These are phyloP conservation scores for Blastocrithidia nonstop DNA, from an alignment of 208 protist genomes.

Conservation along the genomic window DNA sequence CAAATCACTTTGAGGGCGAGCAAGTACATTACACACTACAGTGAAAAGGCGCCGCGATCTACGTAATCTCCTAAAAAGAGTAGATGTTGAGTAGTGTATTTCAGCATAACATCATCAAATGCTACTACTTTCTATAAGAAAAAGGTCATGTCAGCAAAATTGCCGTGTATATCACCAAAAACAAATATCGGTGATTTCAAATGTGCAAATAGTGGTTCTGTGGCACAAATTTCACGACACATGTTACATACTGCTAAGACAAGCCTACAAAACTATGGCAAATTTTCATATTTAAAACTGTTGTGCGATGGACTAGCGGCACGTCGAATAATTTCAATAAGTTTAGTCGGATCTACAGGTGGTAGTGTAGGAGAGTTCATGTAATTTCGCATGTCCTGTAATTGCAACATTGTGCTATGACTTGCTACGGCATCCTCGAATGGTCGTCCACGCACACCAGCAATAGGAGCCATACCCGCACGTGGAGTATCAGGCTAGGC, in stretches of 20 bases:
- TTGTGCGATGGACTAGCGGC: conserved; percentile 55
- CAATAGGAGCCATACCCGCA: conserved; percentile 26
- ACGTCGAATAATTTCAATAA: conserved; percentile 75
- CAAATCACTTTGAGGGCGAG: conserved; percentile 81
- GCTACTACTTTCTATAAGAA: conserved; percentile 80
- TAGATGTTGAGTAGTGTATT: conserved; percentile 84
- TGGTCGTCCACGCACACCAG: conserved; percentile 14
- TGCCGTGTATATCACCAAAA: conserved; percentile 89
- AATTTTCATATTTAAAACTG: conserved; percentile 70
- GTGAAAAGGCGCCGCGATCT: conserved; percentile 88
- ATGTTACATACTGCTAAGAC: conserved; percentile 73
- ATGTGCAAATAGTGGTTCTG: conserved; percentile 77
- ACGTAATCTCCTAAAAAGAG: conserved; percentile 98
- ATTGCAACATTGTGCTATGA: conserved; percentile 80
- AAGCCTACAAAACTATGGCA: conserved; percentile 73
- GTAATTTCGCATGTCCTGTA: conserved; percentile 80
- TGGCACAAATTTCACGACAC: conserved; percentile 71
- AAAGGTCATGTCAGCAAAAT: conserved; percentile 86
- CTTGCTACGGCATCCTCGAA: conserved; percentile 79
- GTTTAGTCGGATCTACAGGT: conserved; percentile 55
- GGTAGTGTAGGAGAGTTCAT: conserved; percentile 78
- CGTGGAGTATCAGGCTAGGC: conserved; percentile 77
- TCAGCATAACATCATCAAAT: conserved; percentile 83
- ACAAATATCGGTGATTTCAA: conserved; percentile 82
- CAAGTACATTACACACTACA: conserved; percentile 83